Base-by-base conservation (phyloP, 352 stramenopile genomes). In the Phytophthora kernoviae region DNA sequence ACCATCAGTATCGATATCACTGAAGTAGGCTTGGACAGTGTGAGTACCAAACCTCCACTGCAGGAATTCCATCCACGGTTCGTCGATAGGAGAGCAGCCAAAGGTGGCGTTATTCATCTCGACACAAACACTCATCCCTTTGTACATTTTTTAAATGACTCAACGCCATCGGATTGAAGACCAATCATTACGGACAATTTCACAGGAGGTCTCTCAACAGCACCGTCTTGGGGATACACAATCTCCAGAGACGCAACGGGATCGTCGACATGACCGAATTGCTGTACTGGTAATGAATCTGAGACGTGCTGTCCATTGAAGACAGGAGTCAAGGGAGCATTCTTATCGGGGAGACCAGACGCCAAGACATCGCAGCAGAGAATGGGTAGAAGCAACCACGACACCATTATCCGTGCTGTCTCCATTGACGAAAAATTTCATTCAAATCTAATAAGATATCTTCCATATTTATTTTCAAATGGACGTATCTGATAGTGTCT, bases 311-410 rank as follows among this genome's bases (percentile, higher is more conserved):
- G n/a, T n/a, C n/a, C n/a, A n/a, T n/a, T n/a, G n/a, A n/a, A n/a
- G n/a, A n/a, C 6, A 7, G 24, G 24, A 6, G 3, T 3, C 3
- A 7, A 7, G 3, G 24, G 6, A 3, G 3, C 24, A 6, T 6
- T 30, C 3, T 30, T 3, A 3, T 6, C 3, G 3, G 3, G 24
- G 3, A 30, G 6, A 6, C 3, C 24, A 30, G 3, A 30, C 24
- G 24, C 24, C 3, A 30, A 30, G 24, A 6, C 24, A 6, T 6
- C 24, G 6, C 6, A 3, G 24, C 24, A 30, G 24, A 3, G 3
- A 30, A 30, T 3, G 24, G 6, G 6, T 0, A 36, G 32, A 27
- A 76, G 39, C 8, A 58, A 62, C 37, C 75, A 85, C 1, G 36
- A 30, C 7, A 44, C 49, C 30, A 55, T 36, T 30, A 3, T 30